A percentile compares a stretch with the other conserved stretches of the same genome.
phyloP scores from a whole-genome alignment of 2,329 filamentous ascomycete species.

The Pseudofabraea citricarpa region DNA sequence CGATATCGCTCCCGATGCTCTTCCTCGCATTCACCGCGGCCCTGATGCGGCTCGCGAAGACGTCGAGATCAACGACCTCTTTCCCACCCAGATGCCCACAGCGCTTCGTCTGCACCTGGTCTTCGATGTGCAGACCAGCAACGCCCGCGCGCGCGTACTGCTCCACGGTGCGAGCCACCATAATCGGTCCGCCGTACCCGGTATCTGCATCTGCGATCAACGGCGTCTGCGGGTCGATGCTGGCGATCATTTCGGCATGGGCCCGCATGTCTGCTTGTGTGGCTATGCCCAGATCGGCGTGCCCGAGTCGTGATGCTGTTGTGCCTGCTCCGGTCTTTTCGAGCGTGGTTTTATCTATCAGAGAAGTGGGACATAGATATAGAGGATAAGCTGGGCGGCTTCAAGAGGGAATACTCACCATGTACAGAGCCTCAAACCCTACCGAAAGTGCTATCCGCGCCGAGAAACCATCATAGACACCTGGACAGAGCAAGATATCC shows the following conservation, averaged over 20 bases:
- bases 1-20: constrained; percentile 47
- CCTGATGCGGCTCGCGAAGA: constrained; percentile 45
- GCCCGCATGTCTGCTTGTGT: constrained; percentile 47
- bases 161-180: constrained; percentile 47
- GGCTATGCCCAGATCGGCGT: constrained; percentile 45
- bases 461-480: constrained; percentile 64
- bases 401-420: constrained; percentile 40
- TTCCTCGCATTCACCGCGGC: constrained; percentile 48
- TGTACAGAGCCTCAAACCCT: constrained; percentile 63
- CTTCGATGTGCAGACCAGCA: constrained; percentile 57
- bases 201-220: constrained; percentile 50
- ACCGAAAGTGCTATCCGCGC: constrained; percentile 55
- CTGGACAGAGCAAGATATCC: constrained; percentile 43
- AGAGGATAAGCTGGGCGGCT: neutral
- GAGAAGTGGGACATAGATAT: neutral
- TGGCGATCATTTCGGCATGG: constrained; percentile 48
- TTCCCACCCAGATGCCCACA: constrained; percentile 62
- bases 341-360: neutral
- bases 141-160: constrained; percentile 50
- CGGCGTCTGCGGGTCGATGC: constrained; percentile 39
- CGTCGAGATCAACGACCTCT: constrained; percentile 46
- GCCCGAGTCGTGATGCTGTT: constrained; percentile 40
- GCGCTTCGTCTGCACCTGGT: constrained; percentile 59
- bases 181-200: constrained; percentile 46
- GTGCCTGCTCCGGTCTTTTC: constrained; percentile 45